Evolutionary conservation across 345 rosid species (phyloP), one percentile per base, ranked within the genome.

Genomic region (Rhizophora apiculata): DNA sequence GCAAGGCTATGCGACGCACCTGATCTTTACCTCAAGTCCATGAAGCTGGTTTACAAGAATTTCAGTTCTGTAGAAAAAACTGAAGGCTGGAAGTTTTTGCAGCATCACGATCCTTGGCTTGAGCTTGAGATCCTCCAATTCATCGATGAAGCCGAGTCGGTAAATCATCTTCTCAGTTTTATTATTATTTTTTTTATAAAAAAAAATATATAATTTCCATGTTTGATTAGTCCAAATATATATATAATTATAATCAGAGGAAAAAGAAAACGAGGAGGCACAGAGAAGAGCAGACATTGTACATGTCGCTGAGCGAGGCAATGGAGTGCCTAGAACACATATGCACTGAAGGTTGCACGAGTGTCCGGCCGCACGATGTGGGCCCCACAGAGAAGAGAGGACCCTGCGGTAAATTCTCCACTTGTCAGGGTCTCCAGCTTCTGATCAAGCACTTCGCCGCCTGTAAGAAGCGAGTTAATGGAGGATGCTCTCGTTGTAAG

Each of bases 271-370:
- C 75, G 43, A 85, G 79, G 69, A 70, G 90, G 81, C 85, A 68
- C 0, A 76, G 68, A 56, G 71, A 74, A 29, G 96, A 88, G 36
- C 92, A 85, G 78, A 56, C 76, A 61, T 34, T 91, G 60, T 94
- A 87, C 64, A 34, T 83, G 76, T 85, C 91, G 73, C 80, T 94
- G 39, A 78, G 84, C 65, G 98, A 88, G 69, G 98, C 91, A 27
- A 87, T 94, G 97, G 91, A 85, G 18, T 88, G 97, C 73, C 58
- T 94, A 68, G 93, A 89, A 69, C 98, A 94, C 80, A 94, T 94
- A 62, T 94, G 87, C 83, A 87, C 88, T 0, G 86, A 91, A 64
- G 98, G 98, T 6, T 94, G 98, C 80, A 93, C 88, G 0, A 64
- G 60, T 18, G 94, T 93, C 8, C 88, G 90, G 31, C 98, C 96